Base-by-base conservation (phyloP, 148 eudicot genomes). In the Drosera capensis region DNA sequence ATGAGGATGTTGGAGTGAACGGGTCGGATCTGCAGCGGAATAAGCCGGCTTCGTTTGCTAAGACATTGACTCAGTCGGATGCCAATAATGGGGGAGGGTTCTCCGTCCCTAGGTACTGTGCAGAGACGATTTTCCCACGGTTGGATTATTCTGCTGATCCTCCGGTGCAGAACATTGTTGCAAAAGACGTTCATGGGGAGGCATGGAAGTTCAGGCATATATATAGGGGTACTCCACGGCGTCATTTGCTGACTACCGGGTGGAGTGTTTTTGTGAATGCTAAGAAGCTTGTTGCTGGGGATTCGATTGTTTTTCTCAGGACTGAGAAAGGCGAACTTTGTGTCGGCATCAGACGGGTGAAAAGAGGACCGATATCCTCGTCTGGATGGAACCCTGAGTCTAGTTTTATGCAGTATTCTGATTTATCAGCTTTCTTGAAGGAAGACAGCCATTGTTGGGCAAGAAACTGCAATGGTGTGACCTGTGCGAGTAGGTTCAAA, bases 21-120 rank as follows among this genome's bases (percentile, higher is more conserved):
- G 67, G 58, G 2, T 20, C 57, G 31, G 79, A 75, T 25, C 52
- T 58, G 2, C 75, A 55, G 19, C 84, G 74, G 14, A 70, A 53
- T 35, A 88, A 83, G 51, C 94, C 96, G 16, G 53, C 73, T 18
- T 83, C 92, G 0, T 88, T 88, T 57, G 97, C 97, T 0, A 88
- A 88, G 61, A 88, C 97, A 0, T 60, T 88, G 56, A 88, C 97
- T 1, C 97, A 88, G 25, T 83, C 94, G 0, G 97, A 88, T 50
- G 97, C 95, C 0, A 88, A 88, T 41, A 88, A 88, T 42, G 97
- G 97, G 47, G 97, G 97, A 21, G 97, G 97, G 8, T 88, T 88
- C 48, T 88, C 97, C 0, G 97, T 88, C 8, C 97, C 97, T 0
- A 64, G 95, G 14, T 84, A 88, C 46, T 88, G 97, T 54, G 97